A percentile compares a stretch with the other conserved stretches of the same genome.
phyloP scores from a whole-genome alignment of 306 rosid species.

The Citrullus mucosospermus region DNA sequence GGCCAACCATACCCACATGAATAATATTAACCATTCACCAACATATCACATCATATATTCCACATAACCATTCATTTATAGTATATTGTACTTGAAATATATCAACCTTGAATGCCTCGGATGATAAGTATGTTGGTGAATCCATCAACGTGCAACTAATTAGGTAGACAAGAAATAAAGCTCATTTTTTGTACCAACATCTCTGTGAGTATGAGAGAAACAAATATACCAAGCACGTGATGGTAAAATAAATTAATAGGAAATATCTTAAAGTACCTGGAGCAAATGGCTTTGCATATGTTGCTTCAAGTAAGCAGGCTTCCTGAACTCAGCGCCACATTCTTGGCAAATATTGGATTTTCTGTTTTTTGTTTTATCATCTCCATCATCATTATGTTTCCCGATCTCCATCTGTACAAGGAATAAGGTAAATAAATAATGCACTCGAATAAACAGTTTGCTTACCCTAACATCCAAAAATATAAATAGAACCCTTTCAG shows the following conservation, averaged over 20 bases:
- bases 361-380: not conserved
- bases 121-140: not conserved
- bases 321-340: conserved; percentile 62
- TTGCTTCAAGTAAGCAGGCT: conserved; percentile 62
- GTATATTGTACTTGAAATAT: not conserved
- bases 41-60: not conserved
- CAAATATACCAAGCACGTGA: not conserved
- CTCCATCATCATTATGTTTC: conserved; percentile 13
- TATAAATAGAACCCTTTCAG: not conserved
- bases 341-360: conserved; percentile 43
- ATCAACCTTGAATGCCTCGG: not conserved
- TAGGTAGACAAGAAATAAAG: not conserved
- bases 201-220: not conserved
- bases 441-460: not conserved
- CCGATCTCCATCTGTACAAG: conserved; percentile 37
- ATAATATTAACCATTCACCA: not conserved
- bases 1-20: not conserved
- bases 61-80: not conserved
- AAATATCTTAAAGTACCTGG: conserved; percentile 37
- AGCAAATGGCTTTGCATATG: conserved; percentile 75
- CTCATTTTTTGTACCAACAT: not conserved
- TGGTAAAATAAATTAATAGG: not conserved
- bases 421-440: not conserved
- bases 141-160: not conserved
- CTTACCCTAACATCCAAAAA: not conserved